Conservation (phyloP, 371 early-diverging fungal species). For the Mucor mucedo region DNA sequence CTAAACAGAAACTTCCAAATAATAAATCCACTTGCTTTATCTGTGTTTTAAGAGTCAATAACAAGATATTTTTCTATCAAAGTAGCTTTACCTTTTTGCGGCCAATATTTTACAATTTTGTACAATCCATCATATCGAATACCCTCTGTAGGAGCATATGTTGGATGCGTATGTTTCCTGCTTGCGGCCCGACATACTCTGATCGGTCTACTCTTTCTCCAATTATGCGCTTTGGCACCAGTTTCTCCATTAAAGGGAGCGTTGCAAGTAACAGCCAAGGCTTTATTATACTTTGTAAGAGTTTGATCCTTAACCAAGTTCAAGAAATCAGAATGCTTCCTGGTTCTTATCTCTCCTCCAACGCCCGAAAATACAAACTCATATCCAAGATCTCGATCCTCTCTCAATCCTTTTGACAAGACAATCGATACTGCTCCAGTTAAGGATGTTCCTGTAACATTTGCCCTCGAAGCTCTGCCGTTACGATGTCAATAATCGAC, state of each 20-base stretch:
- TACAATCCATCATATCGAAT: constrained; percentile 73
- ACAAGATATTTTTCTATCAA: not conserved
- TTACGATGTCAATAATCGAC: not conserved
- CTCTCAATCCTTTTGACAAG: constrained; percentile 59
- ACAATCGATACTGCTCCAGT: constrained; percentile 60
- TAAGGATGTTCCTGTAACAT: constrained; percentile 46
- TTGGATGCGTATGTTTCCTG: constrained; percentile 42
- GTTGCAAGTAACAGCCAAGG: constrained; percentile 62
- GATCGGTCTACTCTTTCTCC: constrained; percentile 61
- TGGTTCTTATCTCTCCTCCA: constrained; percentile 46
- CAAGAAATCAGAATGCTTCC: too few species aligned
- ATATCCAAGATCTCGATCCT: constrained; percentile 60
- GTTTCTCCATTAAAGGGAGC: constrained; percentile 40
- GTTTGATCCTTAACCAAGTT: constrained; percentile 42
- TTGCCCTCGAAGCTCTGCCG: not conserved
- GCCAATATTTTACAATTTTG: constrained; percentile 69
- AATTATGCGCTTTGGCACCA: constrained; percentile 57
- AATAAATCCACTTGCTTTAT: constrained; percentile 19
- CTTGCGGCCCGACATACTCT: constrained; percentile 56
- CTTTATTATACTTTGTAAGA: constrained; percentile 52
- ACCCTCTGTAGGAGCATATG: constrained; percentile 52
- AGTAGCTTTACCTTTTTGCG: constrained; percentile 40
- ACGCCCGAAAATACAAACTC: constrained; percentile 64
- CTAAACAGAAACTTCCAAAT: constrained; percentile 64
- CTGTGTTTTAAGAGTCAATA: constrained; percentile 4